A percentile compares a stretch with the other conserved stretches of the same genome.
These are phyloP conservation scores for Aspergillus sojae DNA, from an alignment of 2,329 filamentous ascomycete species.

Conservation along the genomic window DNA sequence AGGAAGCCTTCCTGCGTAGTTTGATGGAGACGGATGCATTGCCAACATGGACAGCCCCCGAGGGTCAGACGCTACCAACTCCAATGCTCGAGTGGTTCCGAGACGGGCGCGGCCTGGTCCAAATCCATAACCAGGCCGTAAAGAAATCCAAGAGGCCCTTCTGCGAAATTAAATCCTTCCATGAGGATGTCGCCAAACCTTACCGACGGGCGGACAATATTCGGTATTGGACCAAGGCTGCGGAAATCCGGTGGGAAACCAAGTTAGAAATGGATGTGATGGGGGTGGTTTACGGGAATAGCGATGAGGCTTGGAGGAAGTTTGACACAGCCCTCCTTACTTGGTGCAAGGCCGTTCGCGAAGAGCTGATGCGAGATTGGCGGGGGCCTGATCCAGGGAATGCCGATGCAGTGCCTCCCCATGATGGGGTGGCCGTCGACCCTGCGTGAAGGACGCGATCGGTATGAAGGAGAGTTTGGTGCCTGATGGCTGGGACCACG, in stretches of 20 bases:
- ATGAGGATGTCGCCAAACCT: constrained; percentile 91
- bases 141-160: constrained; percentile 83
- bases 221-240: constrained; percentile 93
- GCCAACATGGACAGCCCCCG: constrained; percentile 68
- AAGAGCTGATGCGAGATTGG: constrained; percentile 80
- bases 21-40: constrained; percentile 64
- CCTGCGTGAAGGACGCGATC: constrained; percentile 2
- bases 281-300: constrained; percentile 75
- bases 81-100: constrained; percentile 73
- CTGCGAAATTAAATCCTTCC: constrained; percentile 83
- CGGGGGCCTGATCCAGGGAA: constrained; percentile 40
- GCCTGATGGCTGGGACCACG: constrained; percentile 24
- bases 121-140: constrained; percentile 87
- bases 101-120: constrained; percentile 78
- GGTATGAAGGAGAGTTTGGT: constrained; percentile 8
- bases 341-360: constrained; percentile 81
- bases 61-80: constrained; percentile 53
- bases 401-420: constrained; percentile 20
- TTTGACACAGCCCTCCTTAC: constrained; percentile 81
- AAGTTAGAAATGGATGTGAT: constrained; percentile 81
- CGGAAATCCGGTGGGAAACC: constrained; percentile 90
- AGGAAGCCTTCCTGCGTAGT: constrained; percentile 78
- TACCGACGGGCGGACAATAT: constrained; percentile 94
- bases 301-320: constrained; percentile 69
- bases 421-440: constrained; percentile 21